phyloP scores from a whole-genome alignment of 2,329 filamentous ascomycete species.

The Epichloe hybrida region DNA sequence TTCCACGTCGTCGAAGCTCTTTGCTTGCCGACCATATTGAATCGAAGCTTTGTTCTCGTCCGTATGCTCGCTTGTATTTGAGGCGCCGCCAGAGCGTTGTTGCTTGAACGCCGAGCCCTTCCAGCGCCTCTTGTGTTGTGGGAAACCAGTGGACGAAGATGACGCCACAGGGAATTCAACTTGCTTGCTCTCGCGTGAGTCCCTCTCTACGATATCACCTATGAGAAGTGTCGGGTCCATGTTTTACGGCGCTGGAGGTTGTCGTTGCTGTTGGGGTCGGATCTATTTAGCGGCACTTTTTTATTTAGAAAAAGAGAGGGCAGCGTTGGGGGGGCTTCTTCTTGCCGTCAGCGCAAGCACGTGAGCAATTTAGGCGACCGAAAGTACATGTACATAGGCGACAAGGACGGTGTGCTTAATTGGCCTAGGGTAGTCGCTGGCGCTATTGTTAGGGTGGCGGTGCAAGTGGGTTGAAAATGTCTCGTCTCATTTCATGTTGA shows the following conservation, averaged over 20 bases:
- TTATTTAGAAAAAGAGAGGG: not conserved
- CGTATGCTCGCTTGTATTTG: not conserved
- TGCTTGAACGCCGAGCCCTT: slow-evolving; percentile 70
- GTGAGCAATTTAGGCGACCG: not conserved
- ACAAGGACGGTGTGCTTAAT: too few relatives aligned
- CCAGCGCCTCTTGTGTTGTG: slow-evolving; percentile 69
- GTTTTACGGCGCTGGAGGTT: not conserved
- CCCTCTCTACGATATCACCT: slow-evolving; percentile 68
- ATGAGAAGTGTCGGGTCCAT: slow-evolving; percentile 43
- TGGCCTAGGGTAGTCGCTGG: too few relatives aligned
- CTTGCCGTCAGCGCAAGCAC: not conserved
- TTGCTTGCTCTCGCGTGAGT: slow-evolving; percentile 42
- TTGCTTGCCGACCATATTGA: not conserved
- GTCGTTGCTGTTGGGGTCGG: not conserved
- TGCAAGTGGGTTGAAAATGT: too few relatives aligned
- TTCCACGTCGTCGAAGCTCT: slow-evolving; percentile 39
- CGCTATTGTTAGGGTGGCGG: too few relatives aligned
- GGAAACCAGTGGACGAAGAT: slow-evolving; percentile 55
- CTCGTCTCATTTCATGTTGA: too few relatives aligned
- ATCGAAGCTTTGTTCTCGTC: not conserved
- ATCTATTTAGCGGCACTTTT: not conserved
- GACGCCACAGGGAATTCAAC: slow-evolving; percentile 38
- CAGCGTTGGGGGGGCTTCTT: not conserved
- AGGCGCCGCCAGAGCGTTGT: slow-evolving; percentile 15
- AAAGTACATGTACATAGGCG: too few relatives aligned